Evolutionary conservation across 2,329 filamentous ascomycete genomes (phyloP), one percentile per base, ranked within the genome.

Genomic region (Sarocladium brachiariae): DNA sequence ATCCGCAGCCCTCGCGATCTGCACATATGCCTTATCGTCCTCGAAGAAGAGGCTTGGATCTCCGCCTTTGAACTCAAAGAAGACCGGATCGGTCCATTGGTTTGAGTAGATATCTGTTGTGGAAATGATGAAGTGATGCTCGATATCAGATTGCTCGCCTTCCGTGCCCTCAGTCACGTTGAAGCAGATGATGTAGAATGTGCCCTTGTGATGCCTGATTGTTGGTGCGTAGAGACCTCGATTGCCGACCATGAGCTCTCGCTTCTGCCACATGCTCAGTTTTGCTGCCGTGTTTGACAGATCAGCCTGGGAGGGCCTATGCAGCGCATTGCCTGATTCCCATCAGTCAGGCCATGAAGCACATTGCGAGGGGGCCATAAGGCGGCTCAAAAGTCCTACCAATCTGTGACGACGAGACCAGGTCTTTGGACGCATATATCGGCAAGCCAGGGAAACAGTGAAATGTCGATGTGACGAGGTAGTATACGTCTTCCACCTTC

Each of bases 401-500:
- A n/a, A 50, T 39, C 10, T 50, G 49, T 11, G 18, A 19, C 63
- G 62, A 65, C 49, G 57, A 55, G 23, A 59, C 51, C 3, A 69
- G 57, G 50, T 69, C 62, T 21, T 60, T 61, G 8, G 64, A 68
- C 18, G 61, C 59, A 50, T 62, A 63, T 18, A 64, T 61, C 46
- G 76, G 73, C 1, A 71, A 64, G 21, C 80, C 78, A 0, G 80
- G 70, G 56, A 81, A 82, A 14, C 80, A 73, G 58, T 81, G 81
- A 55, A 81, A 80, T 10, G 77, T 76, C 3, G 80, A 77, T 57
- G 78, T 78, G 54, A 80, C 74, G 39, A 63, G 57, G 50, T 58
- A 65, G 54, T 59, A 65, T 1, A 56, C 60, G 6, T 57, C 61
- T 23, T 59, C 54, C 8, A 64, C 57, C 5, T 55, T 54, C 2